phyloP scores from a whole-genome alignment of 768 basidiomycete genomes.

The Amanita muscaria region DNA sequence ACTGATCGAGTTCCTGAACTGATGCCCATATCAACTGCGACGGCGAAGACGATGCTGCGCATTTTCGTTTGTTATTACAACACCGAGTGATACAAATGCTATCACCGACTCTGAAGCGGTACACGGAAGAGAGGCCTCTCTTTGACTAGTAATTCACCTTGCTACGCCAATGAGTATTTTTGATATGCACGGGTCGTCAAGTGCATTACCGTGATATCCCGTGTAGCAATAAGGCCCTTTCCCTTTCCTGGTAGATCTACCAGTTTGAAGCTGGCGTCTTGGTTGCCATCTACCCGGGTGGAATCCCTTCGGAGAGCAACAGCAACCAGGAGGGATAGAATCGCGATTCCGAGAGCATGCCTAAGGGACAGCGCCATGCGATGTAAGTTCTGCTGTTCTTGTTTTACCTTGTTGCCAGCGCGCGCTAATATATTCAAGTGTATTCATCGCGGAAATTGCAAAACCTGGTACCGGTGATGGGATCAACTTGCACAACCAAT shows the following conservation, averaged over 20 bases:
- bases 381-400: too few relatives aligned
- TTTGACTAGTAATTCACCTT: slow-evolving; percentile 49
- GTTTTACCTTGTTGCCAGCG: too few relatives aligned
- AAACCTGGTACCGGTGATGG: too few relatives aligned
- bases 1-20: slow-evolving; percentile 24
- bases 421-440: too few relatives aligned
- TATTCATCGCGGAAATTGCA: too few relatives aligned
- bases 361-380: neutral
- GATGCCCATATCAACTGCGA: slow-evolving; percentile 30
- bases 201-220: slow-evolving; percentile 41
- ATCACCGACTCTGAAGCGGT: slow-evolving; percentile 36
- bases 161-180: slow-evolving; percentile 22
- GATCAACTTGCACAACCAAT: too few relatives aligned
- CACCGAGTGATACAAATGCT: neutral
- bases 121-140: slow-evolving; percentile 49
- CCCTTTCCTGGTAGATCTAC: slow-evolving; percentile 46
- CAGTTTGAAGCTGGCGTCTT: slow-evolving; percentile 24
- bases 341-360: neutral
- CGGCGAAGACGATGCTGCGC: slow-evolving; percentile 37
- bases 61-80: slow-evolving; percentile 1
- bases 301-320: neutral
- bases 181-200: neutral
- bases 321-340: neutral
- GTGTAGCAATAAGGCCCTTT: slow-evolving; percentile 42
- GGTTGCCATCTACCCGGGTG: neutral